A percentile compares a stretch with the other conserved stretches of the same genome.
These are phyloP conservation scores for Agrocybe praecox DNA, from an alignment of 768 basidiomycete genomes.

Conservation along the genomic window DNA sequence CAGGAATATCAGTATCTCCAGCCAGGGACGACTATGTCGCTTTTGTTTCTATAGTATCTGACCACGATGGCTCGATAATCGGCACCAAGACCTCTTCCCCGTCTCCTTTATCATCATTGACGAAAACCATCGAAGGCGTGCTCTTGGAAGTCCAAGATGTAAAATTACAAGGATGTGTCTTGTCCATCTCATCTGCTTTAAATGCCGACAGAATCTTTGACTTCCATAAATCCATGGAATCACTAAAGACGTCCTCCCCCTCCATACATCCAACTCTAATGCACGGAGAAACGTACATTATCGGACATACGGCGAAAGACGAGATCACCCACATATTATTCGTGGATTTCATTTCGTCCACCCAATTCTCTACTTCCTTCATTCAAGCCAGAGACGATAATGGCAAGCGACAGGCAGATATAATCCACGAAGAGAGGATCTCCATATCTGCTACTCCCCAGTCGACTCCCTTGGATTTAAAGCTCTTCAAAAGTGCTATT, in stretches of 20 bases:
- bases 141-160: neutral
- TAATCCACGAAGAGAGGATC: too few relatives aligned
- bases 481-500: neutral
- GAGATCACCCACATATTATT: neutral
- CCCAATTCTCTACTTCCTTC: neutral
- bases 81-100: neutral
- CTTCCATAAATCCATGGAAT: neutral
- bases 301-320: neutral
- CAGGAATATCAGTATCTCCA: neutral
- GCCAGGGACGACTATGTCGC: neutral
- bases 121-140: neutral
- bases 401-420: neutral
- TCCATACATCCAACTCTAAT: neutral
- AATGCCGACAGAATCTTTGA: neutral
- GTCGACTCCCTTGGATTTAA: too few relatives aligned
- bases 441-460: too few relatives aligned
- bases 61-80: neutral
- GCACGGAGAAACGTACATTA: neutral
- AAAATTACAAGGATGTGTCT: neutral
- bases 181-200: neutral
- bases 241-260: neutral
- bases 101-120: neutral
- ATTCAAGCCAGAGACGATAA: neutral
- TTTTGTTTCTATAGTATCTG: neutral
- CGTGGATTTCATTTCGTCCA: neutral